Evolutionary conservation across 805 yeast species (phyloP), one percentile per base, ranked within the genome.

Genomic region (Saccharomycopsis fermentans): DNA sequence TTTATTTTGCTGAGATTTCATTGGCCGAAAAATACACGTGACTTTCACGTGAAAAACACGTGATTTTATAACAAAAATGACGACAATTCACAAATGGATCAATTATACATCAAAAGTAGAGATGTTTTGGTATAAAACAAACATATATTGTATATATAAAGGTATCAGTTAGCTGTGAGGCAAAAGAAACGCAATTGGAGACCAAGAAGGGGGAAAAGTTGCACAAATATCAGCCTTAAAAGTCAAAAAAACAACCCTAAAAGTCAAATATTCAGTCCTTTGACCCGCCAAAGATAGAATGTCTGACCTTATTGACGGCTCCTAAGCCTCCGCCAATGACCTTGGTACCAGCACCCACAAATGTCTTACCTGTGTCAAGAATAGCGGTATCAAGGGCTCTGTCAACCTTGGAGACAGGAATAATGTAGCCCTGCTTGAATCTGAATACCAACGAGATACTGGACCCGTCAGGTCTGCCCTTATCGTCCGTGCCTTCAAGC

Each of bases 391-490:
- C 68, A 55, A 68, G 57, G 5, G 66, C 57, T 29, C 64, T 62
- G 14, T 62, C 60, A 54, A 65, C 73, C 62, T 62, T 72, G 63
- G 64, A 72, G 63, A 66, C 79, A 40, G 66, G 71, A 56, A 82
- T 72, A 16, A 90, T 77, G 66, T 86, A 88, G 51, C 80, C 81
- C 2, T 97, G 95, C 63, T 78, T 76, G 74, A 90, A 90, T 2
- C 77, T 69, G 58, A 86, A 74, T 55, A 77, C 76, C 55, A 90
- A 70, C 59, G 78, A 80, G 4, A 86, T 74, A 4, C 76, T 73
- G 65, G 98, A 98, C 14, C 78, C 75, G 65, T 70, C 59, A 16
- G 59, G 50, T 27, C 32, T 72, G 53, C 77, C 79, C 35, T 76
- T 68, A 52, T 70, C 73, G 26, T 71, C 77, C 6, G 59, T 64